phyloP scores from a whole-genome alignment of 192 early-diverging fungal genomes.

The Podila horticola region DNA sequence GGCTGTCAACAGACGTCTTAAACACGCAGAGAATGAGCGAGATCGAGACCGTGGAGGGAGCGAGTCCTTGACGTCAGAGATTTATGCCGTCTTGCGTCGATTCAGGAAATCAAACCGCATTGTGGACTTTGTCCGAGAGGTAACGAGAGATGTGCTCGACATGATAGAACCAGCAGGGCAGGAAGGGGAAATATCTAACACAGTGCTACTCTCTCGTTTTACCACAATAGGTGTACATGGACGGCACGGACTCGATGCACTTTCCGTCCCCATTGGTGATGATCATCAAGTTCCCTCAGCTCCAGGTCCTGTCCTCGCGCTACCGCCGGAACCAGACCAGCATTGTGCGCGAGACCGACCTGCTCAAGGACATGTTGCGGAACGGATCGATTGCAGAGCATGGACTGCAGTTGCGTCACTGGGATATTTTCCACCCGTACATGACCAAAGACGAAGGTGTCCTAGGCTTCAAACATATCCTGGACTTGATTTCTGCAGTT shows the following conservation, averaged over 20 bases:
- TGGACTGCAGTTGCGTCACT: constrained; percentile 42
- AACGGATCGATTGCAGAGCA: constrained; percentile 31
- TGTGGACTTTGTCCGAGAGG: constrained; percentile 52
- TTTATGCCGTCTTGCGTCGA: constrained; percentile 60
- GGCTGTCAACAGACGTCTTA: constrained; percentile 1
- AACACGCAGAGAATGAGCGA: constrained; percentile 47
- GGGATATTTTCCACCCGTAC: constrained; percentile 57
- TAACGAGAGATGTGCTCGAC: constrained; percentile 5
- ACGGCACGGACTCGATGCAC: constrained; percentile 52
- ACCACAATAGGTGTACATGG: constrained; percentile 56
- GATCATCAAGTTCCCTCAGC: constrained; percentile 61
- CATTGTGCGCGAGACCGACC: constrained; percentile 49
- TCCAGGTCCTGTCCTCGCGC: constrained; percentile 48
- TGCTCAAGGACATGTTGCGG: constrained; percentile 55
- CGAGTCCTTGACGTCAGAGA: constrained; percentile 36
- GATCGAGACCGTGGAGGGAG: constrained; percentile 47
- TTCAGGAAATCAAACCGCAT: constrained; percentile 55
- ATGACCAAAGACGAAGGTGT: constrained; percentile 56
- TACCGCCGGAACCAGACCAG: constrained; percentile 55
- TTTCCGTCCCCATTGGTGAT: constrained; percentile 61
- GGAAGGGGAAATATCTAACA: not conserved
- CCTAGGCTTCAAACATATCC: constrained; percentile 29
- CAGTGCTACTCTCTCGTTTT: not conserved
- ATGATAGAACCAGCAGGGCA: not conserved
- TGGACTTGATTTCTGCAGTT: constrained; percentile 33